Percentiles rank a stretch among this genome's conserved stretches.
phyloP scores from a whole-genome alignment of 1,284 basidiomycete genomes.

The Naganishia sp. region DNA sequence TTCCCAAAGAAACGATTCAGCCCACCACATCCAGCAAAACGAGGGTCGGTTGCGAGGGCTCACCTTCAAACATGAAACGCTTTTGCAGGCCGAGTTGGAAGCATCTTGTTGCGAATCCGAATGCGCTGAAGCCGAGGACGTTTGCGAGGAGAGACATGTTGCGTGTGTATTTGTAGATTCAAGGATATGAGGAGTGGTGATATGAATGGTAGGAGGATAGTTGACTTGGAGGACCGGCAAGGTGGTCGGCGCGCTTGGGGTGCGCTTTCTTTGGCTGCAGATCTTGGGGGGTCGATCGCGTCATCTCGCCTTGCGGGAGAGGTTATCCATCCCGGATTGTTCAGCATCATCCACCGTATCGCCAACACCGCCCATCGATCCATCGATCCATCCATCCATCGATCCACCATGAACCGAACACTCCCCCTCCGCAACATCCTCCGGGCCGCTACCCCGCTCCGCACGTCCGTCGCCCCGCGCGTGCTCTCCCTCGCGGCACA shows the following conservation, averaged over 20 bases:
- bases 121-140: constrained; percentile 73
- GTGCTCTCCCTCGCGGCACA: neutral
- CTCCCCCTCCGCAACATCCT: neutral
- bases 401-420: constrained; percentile 2
- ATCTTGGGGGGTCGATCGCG: constrained; percentile 5
- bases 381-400: neutral
- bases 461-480: neutral
- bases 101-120: constrained; percentile 73
- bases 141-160: constrained; percentile 70
- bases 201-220: neutral
- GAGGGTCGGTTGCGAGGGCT: constrained; percentile 13
- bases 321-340: neutral
- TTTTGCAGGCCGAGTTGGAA: constrained; percentile 77
- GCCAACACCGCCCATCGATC: neutral
- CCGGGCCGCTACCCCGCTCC: neutral
- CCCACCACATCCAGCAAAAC: neutral
- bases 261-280: constrained; percentile 1
- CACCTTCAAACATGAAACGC: constrained; percentile 49
- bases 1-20: neutral
- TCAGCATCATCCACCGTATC: neutral
- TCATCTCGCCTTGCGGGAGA: neutral
- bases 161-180: neutral
- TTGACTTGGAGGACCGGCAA: neutral
- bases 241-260: constrained; percentile 1
- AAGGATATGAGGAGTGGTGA: neutral